phyloP scores from a whole-genome alignment of 2,329 filamentous ascomycete genomes.

The Exutisphaerella laricina region DNA sequence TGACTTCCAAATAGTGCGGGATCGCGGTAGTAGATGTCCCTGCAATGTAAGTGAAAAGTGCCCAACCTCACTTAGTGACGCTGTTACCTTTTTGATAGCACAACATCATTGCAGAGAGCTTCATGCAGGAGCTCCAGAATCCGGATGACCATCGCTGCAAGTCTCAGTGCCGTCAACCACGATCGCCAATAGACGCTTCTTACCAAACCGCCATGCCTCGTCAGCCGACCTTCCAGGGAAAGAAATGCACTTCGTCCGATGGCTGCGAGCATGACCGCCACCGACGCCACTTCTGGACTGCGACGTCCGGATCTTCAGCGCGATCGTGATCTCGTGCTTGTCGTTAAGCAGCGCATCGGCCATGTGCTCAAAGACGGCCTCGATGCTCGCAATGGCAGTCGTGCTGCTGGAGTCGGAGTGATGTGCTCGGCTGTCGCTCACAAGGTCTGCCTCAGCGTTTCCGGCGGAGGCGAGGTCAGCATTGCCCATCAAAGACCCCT shows the following conservation, averaged over 20 bases:
- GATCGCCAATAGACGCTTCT: constrained; percentile 5
- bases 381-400: constrained; percentile 48
- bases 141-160: constrained; percentile 49
- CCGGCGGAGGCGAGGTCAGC: constrained; percentile 17
- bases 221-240: constrained; percentile 52
- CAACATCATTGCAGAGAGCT: constrained; percentile 43
- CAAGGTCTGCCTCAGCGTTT: constrained; percentile 2
- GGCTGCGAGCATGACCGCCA: constrained; percentile 3
- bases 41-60: constrained; percentile 34
- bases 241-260: constrained; percentile 28
- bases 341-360: constrained; percentile 45
- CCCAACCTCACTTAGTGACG: background rate
- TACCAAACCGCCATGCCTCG: constrained; percentile 56
- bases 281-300: background rate
- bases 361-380: constrained; percentile 50
- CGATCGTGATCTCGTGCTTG: constrained; percentile 44
- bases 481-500: constrained; percentile 21
- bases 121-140: constrained; percentile 53
- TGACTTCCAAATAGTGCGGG: constrained; percentile 67
- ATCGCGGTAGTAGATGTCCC: constrained; percentile 75
- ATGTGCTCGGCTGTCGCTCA: constrained; percentile 3
- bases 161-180: constrained; percentile 4
- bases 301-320: constrained; percentile 36
- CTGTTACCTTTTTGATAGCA: constrained; percentile 54
- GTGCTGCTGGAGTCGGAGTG: constrained; percentile 7